These are phyloP conservation scores for Phytophthora sojae DNA, from an alignment of 352 stramenopile genomes.

Conservation along the genomic window DNA sequence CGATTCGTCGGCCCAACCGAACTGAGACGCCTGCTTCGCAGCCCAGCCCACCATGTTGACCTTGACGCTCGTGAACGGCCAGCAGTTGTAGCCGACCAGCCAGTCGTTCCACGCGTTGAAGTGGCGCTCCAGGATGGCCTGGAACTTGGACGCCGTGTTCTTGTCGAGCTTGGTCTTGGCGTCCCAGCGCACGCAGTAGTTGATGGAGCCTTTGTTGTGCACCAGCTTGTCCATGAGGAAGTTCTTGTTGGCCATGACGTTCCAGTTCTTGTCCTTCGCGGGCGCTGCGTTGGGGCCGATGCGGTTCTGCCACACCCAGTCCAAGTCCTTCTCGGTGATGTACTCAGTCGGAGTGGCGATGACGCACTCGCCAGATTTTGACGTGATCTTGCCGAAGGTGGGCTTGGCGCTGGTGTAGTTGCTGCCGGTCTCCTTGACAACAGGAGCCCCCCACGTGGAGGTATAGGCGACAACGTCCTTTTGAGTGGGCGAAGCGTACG, in stretches of 20 bases:
- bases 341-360: slow-evolving; percentile 16
- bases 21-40: slow-evolving; percentile 23
- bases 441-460: slow-evolving; percentile 17
- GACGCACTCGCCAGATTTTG: slow-evolving; percentile 21
- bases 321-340: slow-evolving; percentile 24
- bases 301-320: slow-evolving; percentile 28
- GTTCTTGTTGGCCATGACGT: slow-evolving; percentile 34
- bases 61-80: slow-evolving; percentile 29
- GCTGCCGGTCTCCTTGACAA: slow-evolving; percentile 20
- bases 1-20: slow-evolving; percentile 25
- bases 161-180: slow-evolving; percentile 8
- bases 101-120: slow-evolving; percentile 36
- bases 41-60: slow-evolving; percentile 38
- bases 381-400: slow-evolving; percentile 28
- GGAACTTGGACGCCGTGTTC: slow-evolving; percentile 9
- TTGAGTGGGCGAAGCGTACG: background rate
- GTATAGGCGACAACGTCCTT: background rate
- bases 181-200: slow-evolving; percentile 35
- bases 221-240: slow-evolving; percentile 31
- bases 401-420: slow-evolving; percentile 16
- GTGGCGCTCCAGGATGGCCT: slow-evolving; percentile 24
- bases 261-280: slow-evolving; percentile 20
- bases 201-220: slow-evolving; percentile 34
- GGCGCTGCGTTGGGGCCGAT: slow-evolving; percentile 19
- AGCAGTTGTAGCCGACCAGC: slow-evolving; percentile 35